Evolutionary conservation across 164 flowering plant genomes (phyloP).

Genomic region (Magnolia officinalis): DNA sequence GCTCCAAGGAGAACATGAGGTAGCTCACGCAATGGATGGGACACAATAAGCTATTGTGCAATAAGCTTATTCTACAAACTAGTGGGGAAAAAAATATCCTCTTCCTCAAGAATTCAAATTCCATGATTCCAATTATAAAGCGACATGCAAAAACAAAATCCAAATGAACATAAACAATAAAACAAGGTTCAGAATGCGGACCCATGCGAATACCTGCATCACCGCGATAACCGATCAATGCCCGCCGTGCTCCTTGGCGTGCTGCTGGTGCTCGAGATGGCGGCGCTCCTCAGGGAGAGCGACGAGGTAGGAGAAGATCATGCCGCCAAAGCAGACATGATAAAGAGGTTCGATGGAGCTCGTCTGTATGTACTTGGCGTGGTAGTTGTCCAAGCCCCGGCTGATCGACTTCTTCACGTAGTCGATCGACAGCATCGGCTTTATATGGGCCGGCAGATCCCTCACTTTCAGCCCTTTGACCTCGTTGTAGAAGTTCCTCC

Average conservation of each 20-base stretch:
- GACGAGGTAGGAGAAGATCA: constrained; percentile 77
- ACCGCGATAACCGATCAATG: constrained; percentile 7
- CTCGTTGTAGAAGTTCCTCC: constrained; percentile 67
- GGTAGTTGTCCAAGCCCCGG: constrained; percentile 62
- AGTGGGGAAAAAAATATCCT: too few species aligned
- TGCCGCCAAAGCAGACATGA: constrained; percentile 85
- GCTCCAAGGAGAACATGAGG: too few species aligned
- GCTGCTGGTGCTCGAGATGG: constrained; percentile 75
- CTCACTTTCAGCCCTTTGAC: constrained; percentile 66
- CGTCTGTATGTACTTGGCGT: constrained; percentile 72
- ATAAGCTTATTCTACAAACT: too few species aligned
- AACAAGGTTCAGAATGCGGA: too few species aligned
- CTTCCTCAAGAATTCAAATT: too few species aligned
- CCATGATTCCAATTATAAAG: background rate
- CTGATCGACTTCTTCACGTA: constrained; percentile 41
- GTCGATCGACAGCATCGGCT: constrained; percentile 53
- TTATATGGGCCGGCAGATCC: constrained; percentile 63
- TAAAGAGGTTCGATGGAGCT: constrained; percentile 59
- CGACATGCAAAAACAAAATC: background rate
- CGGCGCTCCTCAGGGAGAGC: constrained; percentile 95
- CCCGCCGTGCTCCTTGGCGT: constrained; percentile 59
- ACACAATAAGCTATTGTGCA: too few species aligned
- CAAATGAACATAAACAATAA: background rate
- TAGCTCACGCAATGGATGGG: too few species aligned
- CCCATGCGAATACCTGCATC: constrained; percentile 1